Conservation (phyloP, 1,139 yeast genomes). For the Suhomyces terraborum region DNA sequence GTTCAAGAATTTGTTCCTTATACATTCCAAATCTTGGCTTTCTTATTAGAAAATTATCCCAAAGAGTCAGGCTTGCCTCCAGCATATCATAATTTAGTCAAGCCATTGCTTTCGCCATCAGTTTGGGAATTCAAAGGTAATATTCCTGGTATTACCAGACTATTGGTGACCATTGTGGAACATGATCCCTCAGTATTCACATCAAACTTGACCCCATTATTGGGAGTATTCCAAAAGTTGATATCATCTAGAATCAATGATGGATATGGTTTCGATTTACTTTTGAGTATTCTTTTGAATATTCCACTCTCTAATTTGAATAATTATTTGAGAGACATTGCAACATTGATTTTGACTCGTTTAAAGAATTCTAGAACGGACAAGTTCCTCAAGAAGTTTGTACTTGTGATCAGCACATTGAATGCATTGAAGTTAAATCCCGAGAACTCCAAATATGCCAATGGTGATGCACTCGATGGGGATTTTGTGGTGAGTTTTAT, state of each 20-base stretch:
- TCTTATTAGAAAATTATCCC: conserved; percentile 67
- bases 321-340: conserved; percentile 70
- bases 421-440: conserved; percentile 37
- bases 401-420: conserved; percentile 62
- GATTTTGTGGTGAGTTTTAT: conserved; percentile 57
- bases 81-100: conserved; percentile 63
- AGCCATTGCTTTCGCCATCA: conserved; percentile 82
- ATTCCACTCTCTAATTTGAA: conserved; percentile 54
- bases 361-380: conserved; percentile 82
- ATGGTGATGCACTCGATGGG: conserved; percentile 36
- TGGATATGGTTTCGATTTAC: conserved; percentile 76
- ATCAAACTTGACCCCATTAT: conserved; percentile 65
- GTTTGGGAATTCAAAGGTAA: conserved; percentile 95
- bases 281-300: conserved; percentile 65
- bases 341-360: conserved; percentile 74
- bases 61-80: conserved; percentile 54
- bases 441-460: conserved; percentile 13
- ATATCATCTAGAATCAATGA: conserved; percentile 85
- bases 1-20: conserved; percentile 95
- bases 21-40: conserved; percentile 84
- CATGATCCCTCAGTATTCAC: conserved; percentile 59
- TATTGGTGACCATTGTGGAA: conserved; percentile 69
- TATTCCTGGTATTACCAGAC: conserved; percentile 86
- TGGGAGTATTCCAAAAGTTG: conserved; percentile 96
- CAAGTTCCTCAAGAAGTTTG: conserved; percentile 71